Conservation (phyloP, 768 basidiomycete species). For the Suillus plorans region DNA sequence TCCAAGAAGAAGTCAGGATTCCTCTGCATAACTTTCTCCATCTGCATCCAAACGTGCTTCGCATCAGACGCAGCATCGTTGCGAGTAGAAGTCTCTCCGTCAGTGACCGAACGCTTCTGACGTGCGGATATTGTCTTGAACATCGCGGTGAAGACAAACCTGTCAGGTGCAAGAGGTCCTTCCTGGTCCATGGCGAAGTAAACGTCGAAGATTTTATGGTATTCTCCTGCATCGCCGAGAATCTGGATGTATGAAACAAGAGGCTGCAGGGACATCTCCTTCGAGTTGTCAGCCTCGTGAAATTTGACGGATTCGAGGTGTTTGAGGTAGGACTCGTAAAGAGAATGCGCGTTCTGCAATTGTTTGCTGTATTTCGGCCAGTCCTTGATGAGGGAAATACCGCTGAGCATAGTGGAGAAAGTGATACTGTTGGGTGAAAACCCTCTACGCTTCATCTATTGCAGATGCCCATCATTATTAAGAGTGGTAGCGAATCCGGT, state of each 20-base stretch:
- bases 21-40: constrained; percentile 52
- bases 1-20: constrained; percentile 51
- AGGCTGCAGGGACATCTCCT: constrained; percentile 48
- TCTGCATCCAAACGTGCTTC: constrained; percentile 68
- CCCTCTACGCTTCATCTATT: constrained; percentile 83
- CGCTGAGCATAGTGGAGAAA: constrained; percentile 67
- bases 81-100: constrained; percentile 24
- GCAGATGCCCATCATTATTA: constrained; percentile 1
- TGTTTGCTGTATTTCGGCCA: constrained; percentile 63
- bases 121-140: constrained; percentile 46
- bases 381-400: constrained; percentile 57
- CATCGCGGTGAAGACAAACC: constrained; percentile 63
- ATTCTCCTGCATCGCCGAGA: constrained; percentile 56
- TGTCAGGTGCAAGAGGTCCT: constrained; percentile 61
- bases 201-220: constrained; percentile 74
- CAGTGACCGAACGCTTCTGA: constrained; percentile 14
- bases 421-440: constrained; percentile 68
- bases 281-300: constrained; percentile 43
- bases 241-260: constrained; percentile 65
- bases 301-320: constrained; percentile 50
- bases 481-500: constrained; percentile 4
- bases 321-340: constrained; percentile 59
- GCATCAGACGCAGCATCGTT: constrained; percentile 60
- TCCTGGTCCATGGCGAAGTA: constrained; percentile 66
- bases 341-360: constrained; percentile 54